Evolutionary conservation across 1,284 basidiomycete species (phyloP).

Genomic region (Cryptococcus amylolentus): DNA sequence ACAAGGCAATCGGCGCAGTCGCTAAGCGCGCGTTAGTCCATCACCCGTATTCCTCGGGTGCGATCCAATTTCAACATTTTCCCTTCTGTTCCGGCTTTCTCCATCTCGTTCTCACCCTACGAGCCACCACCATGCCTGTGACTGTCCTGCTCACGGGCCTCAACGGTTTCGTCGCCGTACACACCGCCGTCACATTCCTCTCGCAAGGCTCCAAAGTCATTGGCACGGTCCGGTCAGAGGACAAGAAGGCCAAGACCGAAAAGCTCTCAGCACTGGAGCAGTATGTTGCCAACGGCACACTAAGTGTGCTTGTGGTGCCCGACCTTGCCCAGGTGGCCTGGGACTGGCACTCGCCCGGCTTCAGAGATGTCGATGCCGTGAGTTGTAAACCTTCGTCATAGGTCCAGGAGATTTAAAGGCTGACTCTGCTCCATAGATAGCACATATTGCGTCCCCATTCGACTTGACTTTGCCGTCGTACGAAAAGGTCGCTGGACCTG

Average conservation of each 20-base stretch:
- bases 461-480: too few species aligned
- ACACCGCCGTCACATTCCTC: conserved; percentile 31
- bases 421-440: neutral
- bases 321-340: conserved; percentile 41
- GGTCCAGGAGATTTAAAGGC: neutral
- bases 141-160: conserved; percentile 35
- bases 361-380: conserved; percentile 28
- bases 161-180: conserved; percentile 32
- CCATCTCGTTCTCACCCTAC: too few species aligned
- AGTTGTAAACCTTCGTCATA: neutral
- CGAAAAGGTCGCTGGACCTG: too few species aligned
- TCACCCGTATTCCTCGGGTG: too few species aligned
- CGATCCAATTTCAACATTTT: too few species aligned
- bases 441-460: too few species aligned
- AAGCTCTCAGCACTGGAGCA: conserved; percentile 11
- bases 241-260: conserved; percentile 40
- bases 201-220: conserved; percentile 34
- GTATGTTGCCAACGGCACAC: conserved; percentile 11
- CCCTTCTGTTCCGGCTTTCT: too few species aligned
- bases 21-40: too few species aligned
- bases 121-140: too few species aligned
- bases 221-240: conserved; percentile 44
- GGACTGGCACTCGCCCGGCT: conserved; percentile 22
- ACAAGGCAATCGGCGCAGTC: too few species aligned
- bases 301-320: conserved; percentile 31